A percentile compares a stretch with the other conserved stretches of the same genome.
phyloP scores from a whole-genome alignment of 2,329 filamentous ascomycete genomes.

The Bipolaris cookei region DNA sequence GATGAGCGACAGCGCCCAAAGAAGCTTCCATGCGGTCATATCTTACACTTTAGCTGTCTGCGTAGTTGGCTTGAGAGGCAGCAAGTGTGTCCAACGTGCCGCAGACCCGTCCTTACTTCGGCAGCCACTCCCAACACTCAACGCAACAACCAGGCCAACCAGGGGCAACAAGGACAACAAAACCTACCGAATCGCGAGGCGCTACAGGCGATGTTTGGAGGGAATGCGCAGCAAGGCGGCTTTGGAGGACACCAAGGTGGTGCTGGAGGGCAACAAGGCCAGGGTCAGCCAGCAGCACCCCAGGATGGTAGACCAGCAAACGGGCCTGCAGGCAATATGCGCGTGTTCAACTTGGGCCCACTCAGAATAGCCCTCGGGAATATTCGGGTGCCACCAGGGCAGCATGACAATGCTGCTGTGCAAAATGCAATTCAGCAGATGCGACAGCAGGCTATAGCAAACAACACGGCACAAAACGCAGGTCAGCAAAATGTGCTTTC shows the following conservation, averaged over 20 bases:
- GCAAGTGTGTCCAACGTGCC: conserved; percentile 94
- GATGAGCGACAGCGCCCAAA: conserved; percentile 89
- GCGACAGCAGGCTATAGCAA: conserved; percentile 30
- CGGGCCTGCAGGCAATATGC: conserved; percentile 39
- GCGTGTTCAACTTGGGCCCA: conserved; percentile 48
- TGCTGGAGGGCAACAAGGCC: conserved; percentile 26
- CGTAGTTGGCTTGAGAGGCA: conserved; percentile 97
- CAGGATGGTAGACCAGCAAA: conserved; percentile 31
- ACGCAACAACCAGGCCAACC: conserved; percentile 36
- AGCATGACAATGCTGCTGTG: conserved; percentile 33
- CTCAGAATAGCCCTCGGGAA: conserved; percentile 46
- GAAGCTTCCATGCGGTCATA: conserved; percentile 95
- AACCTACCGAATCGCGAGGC: conserved; percentile 25
- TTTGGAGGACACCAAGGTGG: conserved; percentile 24
- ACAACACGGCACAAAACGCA: conserved; percentile 32
- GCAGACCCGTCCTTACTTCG: conserved; percentile 73
- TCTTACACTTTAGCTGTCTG: conserved; percentile 90
- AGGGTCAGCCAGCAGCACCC: conserved; percentile 17
- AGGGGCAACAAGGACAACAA: conserved; percentile 29
- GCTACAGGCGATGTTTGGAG: conserved; percentile 28
- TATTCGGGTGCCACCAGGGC: conserved; percentile 38
- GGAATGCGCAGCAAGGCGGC: conserved; percentile 27
- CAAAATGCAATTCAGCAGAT: conserved; percentile 34
- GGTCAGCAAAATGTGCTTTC: conserved; percentile 26
- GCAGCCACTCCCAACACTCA: conserved; percentile 36